phyloP scores from a whole-genome alignment of 2,329 filamentous ascomycete species.

The Sclerotinia sclerotiorum region DNA sequence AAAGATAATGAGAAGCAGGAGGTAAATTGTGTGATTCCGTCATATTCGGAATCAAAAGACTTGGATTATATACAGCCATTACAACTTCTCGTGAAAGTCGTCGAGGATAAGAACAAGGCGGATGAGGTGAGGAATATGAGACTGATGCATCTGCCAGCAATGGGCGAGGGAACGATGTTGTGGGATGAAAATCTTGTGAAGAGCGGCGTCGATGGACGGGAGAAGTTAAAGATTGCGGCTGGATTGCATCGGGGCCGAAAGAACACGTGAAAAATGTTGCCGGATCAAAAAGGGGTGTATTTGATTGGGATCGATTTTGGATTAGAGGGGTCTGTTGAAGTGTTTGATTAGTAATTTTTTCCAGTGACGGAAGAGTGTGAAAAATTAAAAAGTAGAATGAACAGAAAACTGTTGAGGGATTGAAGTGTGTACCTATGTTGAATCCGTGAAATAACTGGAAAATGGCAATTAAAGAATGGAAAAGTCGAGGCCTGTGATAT shows the following conservation, averaged over 20 bases:
- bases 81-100: no score
- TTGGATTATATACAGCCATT: no score
- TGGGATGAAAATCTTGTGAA: no score
- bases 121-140: no score
- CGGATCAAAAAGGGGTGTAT: neutral
- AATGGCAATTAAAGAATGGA: neutral
- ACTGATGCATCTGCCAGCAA: no score
- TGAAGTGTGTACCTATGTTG: neutral
- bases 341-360: neutral
- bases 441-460: neutral
- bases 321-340: neutral
- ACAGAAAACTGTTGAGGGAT: neutral
- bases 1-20: no score
- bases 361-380: neutral
- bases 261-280: neutral
- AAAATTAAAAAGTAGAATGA: neutral
- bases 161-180: no score
- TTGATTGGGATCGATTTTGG: neutral
- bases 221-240: neutral
- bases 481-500: neutral
- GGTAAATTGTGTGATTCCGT: no score
- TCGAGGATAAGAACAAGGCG: no score
- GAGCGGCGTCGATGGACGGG: neutral
- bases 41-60: no score
- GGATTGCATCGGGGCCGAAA: neutral